A percentile compares a stretch with the other conserved stretches of the same genome.
Conservation (phyloP, 371 early-diverging fungal genomes). For the Actinomortierella wolfii region DNA sequence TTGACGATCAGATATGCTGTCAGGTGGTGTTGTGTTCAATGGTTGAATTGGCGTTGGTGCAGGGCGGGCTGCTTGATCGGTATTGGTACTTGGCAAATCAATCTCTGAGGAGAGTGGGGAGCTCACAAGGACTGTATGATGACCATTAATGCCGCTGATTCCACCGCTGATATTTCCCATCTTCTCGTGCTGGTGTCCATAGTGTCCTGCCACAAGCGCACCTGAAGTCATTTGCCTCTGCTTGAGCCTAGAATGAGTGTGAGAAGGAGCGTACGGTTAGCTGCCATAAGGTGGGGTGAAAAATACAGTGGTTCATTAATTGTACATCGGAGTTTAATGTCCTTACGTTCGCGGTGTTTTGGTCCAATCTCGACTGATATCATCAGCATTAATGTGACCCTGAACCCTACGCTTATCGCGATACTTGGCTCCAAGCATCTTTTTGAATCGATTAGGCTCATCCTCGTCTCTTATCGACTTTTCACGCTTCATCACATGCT, state of each 20-base stretch:
- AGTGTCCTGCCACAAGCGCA: constrained; percentile 14
- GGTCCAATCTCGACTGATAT: background rate
- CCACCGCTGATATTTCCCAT: too few species aligned
- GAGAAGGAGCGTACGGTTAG: background rate
- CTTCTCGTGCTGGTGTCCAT: background rate
- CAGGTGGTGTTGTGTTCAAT: too few species aligned
- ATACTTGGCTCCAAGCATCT: constrained; percentile 11
- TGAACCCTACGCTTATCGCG: constrained; percentile 9
- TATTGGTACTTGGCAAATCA: constrained; percentile 14
- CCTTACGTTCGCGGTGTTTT: background rate
- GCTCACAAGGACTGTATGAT: constrained; percentile 23
- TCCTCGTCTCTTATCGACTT: constrained; percentile 38
- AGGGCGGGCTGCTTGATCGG: background rate
- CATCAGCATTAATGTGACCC: background rate
- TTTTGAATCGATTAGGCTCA: constrained; percentile 22
- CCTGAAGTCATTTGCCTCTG: constrained; percentile 30
- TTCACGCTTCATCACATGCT: constrained; percentile 7
- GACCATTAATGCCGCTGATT: background rate
- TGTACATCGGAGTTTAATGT: background rate
- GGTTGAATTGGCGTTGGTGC: too few species aligned
- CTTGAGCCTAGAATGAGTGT: background rate
- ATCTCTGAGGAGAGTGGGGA: constrained; percentile 27
- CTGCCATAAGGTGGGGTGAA: background rate
- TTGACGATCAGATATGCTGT: too few species aligned
- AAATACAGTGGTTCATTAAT: background rate